Evolutionary conservation across 2,329 filamentous ascomycete genomes (phyloP), one percentile per base, ranked within the genome.

Genomic region (Phaeosphaeria sp.): DNA sequence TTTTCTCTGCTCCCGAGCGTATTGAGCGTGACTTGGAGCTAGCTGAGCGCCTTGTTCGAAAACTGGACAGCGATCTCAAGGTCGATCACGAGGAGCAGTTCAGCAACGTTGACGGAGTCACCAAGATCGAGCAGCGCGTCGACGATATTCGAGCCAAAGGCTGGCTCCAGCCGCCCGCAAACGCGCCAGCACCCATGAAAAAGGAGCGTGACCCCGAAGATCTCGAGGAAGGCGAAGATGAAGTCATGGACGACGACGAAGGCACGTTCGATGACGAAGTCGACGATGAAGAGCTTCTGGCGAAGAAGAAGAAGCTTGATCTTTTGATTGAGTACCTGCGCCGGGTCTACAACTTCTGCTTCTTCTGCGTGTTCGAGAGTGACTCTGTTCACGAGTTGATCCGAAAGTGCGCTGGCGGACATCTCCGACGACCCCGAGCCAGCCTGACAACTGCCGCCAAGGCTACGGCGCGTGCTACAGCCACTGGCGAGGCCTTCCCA

Each of bases 281-380:
- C 33, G 94, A 99, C 67, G 92, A 96, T 69, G 92, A 97, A 72
- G 92, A 97, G 42, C 82, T 97, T 40, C 78, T 97, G 53, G 86
- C 89, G 42, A 95, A 96, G 83, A 98, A 98, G 86, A 98, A 99
- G 83, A 93, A 95, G 72, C 87, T 99, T 49, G 95, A 99, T 78
- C 83, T 99, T 36, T 85, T 97, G 77, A 95, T 98, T 52, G 95
- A 99, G 79, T 99, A 99, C 76, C 85, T 99, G 58, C 92, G 95
- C 51, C 89, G 95, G 17, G 95, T 99, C 51, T 96, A 96, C 84
- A 97, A 95, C 79, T 98, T 99, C 80, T 99, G 95, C 82, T 97
- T 99, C 83, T 99, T 98, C 82, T 99, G 95, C 76, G 96, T 99
- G 5, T 98, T 99, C 67, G 95, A 99, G 79, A 95, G 93, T 73